Evolutionary conservation across 1,139 yeast species (phyloP), one percentile per base, ranked within the genome.

Genomic region (Sugiyamaella sp.): DNA sequence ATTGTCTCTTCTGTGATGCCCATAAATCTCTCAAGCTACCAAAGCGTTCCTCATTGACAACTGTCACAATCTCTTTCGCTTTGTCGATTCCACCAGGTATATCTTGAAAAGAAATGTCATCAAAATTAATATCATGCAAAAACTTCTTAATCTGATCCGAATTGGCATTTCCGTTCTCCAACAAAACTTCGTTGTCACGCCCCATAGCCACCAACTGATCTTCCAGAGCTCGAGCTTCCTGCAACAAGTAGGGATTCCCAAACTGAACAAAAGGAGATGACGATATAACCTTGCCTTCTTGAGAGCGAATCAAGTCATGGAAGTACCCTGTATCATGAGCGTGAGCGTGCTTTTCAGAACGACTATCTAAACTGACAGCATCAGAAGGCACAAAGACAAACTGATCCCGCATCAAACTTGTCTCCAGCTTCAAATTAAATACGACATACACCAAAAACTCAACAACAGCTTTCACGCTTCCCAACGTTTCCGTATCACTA

Each of bases 381-480:
- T 48, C 51, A 2, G 48, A 25, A 20, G 81, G 82, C n/a, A 75
- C 68, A 56, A 75, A 79, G 25, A 83, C 78, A 57, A 84, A 82
- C 59, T 84, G 87, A 65, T 90, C 96, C 49, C 88, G 80, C 69
- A 91, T 81, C 49, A 89, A 78, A 2, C 93, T 82, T 21, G 86
- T 85, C 66, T 95, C 99, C 55, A 90, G 79, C 63, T 85, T 85
- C 42, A 89, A 77, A 62, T 90, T 89, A 65, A 87, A 81, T 33
- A 85, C 81, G 1, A 86, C 87, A 49, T 87, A 86, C 3, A 88
- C 80, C 80, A 91, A 78, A 47, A 93, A 85, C 61, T 89, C 96
- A 1, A 88, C 78, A 1, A 91, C 86, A 54, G 85, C 84, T 66
- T 95, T 95, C 21, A 91, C 78, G 53, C 82, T 81, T 50, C 82